Conservation (phyloP, 305 asterid species). For the Solanum hybrid region DNA sequence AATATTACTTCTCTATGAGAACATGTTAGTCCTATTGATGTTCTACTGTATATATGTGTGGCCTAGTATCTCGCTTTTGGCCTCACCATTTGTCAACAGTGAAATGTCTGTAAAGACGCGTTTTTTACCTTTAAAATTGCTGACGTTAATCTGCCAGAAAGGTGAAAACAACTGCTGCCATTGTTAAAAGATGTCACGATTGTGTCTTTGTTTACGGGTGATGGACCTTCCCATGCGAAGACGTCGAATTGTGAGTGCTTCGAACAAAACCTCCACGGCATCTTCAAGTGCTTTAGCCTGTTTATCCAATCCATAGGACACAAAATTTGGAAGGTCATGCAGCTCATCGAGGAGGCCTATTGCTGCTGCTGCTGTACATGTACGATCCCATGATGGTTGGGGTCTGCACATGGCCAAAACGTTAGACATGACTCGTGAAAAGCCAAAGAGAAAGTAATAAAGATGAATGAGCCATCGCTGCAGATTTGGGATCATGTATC, state of each 20-base stretch:
- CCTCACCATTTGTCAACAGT: background rate
- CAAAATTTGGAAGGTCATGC: conserved; percentile 43
- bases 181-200: conserved; percentile 38
- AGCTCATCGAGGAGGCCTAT: conserved; percentile 71
- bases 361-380: conserved; percentile 93
- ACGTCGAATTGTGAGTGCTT: conserved; percentile 62
- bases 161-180: background rate
- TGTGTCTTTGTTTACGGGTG: conserved; percentile 48
- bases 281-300: conserved; percentile 58
- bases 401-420: conserved; percentile 43
- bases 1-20: background rate
- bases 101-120: background rate
- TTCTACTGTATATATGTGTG: background rate
- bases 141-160: background rate
- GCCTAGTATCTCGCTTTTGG: background rate
- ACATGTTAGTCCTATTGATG: background rate
- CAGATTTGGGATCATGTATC: background rate
- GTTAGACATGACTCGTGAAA: background rate
- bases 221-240: conserved; percentile 77
- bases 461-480: background rate
- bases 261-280: conserved; percentile 49
- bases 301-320: conserved; percentile 38
- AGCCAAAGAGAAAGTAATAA: background rate
- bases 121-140: background rate
- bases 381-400: conserved; percentile 92